phyloP scores from a whole-genome alignment of 805 yeast species.

The Nakazawaea ambrosiae region DNA sequence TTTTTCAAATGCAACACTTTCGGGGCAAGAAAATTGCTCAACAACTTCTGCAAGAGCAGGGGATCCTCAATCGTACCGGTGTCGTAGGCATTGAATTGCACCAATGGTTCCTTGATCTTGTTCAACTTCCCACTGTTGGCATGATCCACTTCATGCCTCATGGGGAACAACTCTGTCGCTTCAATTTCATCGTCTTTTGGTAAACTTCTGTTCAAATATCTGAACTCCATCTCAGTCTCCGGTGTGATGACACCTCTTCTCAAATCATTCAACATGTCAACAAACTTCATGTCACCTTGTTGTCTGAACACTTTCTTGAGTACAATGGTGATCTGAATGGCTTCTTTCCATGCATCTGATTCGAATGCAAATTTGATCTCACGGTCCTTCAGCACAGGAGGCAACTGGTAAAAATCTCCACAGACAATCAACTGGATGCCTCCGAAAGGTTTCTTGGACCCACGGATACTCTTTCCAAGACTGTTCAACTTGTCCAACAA shows the following conservation, averaged over 20 bases:
- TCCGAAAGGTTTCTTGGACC: slow-evolving; percentile 56
- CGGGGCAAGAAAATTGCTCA: slow-evolving; percentile 60
- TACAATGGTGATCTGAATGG: slow-evolving; percentile 51
- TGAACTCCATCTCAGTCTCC: slow-evolving; percentile 42
- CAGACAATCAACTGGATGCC: slow-evolving; percentile 71
- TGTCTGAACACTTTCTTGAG: slow-evolving; percentile 68
- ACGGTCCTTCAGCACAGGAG: slow-evolving; percentile 51
- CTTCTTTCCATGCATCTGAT: slow-evolving; percentile 50
- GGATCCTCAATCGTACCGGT: slow-evolving; percentile 39
- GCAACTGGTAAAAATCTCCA: slow-evolving; percentile 80
- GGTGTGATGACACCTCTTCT: slow-evolving; percentile 53
- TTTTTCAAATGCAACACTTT: slow-evolving; percentile 47
- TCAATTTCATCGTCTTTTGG: slow-evolving; percentile 48
- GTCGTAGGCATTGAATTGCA: slow-evolving; percentile 44
- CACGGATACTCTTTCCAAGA: slow-evolving; percentile 47
- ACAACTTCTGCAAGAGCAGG: slow-evolving; percentile 34
- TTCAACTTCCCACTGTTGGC: slow-evolving; percentile 51
- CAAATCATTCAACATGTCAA: slow-evolving; percentile 70
- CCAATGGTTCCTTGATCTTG: slow-evolving; percentile 35
- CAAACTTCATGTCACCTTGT: slow-evolving; percentile 62
- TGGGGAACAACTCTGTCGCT: slow-evolving; percentile 72
- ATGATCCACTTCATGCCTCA: slow-evolving; percentile 62
- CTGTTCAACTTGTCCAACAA: slow-evolving; percentile 56
- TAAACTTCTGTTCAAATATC: slow-evolving; percentile 43
- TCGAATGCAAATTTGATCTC: slow-evolving; percentile 54